Percentiles rank a stretch among this genome's conserved stretches.
phyloP scores from a whole-genome alignment of 2,329 filamentous ascomycete species.

The Stagonosporopsis chrysanthemi region DNA sequence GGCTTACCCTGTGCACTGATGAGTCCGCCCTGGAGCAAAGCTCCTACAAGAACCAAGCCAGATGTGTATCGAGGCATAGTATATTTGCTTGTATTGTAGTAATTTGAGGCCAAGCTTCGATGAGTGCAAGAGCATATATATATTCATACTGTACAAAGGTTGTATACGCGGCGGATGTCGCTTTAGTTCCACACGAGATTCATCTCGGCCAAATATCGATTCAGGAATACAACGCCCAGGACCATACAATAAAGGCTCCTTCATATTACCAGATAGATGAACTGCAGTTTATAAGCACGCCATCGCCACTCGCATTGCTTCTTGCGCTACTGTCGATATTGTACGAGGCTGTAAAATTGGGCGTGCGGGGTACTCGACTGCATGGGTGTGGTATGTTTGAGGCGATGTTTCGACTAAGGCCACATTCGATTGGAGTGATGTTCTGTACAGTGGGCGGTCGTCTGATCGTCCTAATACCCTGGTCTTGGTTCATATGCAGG shows the following conservation, averaged over 20 bases:
- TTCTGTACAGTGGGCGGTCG: constrained; percentile 1
- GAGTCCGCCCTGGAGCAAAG: constrained; percentile 25
- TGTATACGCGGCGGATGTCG: not conserved
- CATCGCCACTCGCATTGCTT: not conserved
- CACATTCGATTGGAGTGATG: constrained; percentile 1
- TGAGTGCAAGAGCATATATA: constrained; percentile 4
- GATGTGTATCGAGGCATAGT: constrained; percentile 11
- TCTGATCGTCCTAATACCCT: constrained; percentile 11
- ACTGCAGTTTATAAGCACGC: not conserved
- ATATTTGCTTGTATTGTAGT: not conserved
- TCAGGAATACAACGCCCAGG: not conserved
- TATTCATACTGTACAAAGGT: not conserved
- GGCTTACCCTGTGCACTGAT: constrained; percentile 25
- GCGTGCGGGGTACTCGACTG: not conserved
- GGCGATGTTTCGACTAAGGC: not conserved
- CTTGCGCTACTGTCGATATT: constrained; percentile 1
- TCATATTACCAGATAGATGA: constrained; percentile 15
- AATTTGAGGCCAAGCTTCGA: not conserved
- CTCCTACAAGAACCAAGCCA: constrained; percentile 17
- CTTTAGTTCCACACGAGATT: not conserved
- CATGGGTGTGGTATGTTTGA: not conserved
- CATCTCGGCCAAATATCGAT: constrained; percentile 8
- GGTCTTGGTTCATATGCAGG: constrained; percentile 10
- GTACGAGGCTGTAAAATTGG: not conserved
- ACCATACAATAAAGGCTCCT: not conserved